phyloP scores from a whole-genome alignment of 768 basidiomycete genomes.

The Psilocybe subaeruginosa region DNA sequence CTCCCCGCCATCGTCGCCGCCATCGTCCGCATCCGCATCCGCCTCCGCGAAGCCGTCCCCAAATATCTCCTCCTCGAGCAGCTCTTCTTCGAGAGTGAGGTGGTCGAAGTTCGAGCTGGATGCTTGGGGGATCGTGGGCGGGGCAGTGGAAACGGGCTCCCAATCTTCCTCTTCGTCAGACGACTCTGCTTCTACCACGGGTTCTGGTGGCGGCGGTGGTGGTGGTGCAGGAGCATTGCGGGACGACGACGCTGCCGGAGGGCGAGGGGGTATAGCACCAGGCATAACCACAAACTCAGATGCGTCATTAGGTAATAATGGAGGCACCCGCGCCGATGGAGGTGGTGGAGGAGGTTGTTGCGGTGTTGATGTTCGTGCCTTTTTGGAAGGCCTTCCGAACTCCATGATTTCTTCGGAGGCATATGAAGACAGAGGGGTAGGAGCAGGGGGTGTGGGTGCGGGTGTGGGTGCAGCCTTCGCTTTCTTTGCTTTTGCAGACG shows the following conservation, averaged over 20 bases:
- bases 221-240: not conserved
- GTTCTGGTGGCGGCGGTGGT: conserved; percentile 7
- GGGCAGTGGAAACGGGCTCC: conserved; percentile 42
- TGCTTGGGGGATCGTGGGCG: conserved; percentile 6
- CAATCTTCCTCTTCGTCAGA: conserved; percentile 45
- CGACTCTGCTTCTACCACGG: conserved; percentile 10
- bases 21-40: conserved; percentile 5
- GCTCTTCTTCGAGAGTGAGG: conserved; percentile 15
- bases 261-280: not conserved
- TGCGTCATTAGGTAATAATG: not conserved
- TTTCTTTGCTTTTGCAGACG: conserved; percentile 15
- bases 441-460: conserved; percentile 8
- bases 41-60: conserved; percentile 14
- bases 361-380: conserved; percentile 14
- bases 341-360: conserved; percentile 8
- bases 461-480: conserved; percentile 20
- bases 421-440: conserved; percentile 7
- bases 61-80: conserved; percentile 29
- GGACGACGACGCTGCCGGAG: not conserved
- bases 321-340: conserved; percentile 1
- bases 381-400: conserved; percentile 17
- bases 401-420: conserved; percentile 21
- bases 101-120: conserved; percentile 2
- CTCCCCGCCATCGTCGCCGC: conserved; percentile 10
- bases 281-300: not conserved